Evolutionary conservation across 2,329 filamentous ascomycete genomes (phyloP), one percentile per base, ranked within the genome.

Genomic region (Fusarium globosum): DNA sequence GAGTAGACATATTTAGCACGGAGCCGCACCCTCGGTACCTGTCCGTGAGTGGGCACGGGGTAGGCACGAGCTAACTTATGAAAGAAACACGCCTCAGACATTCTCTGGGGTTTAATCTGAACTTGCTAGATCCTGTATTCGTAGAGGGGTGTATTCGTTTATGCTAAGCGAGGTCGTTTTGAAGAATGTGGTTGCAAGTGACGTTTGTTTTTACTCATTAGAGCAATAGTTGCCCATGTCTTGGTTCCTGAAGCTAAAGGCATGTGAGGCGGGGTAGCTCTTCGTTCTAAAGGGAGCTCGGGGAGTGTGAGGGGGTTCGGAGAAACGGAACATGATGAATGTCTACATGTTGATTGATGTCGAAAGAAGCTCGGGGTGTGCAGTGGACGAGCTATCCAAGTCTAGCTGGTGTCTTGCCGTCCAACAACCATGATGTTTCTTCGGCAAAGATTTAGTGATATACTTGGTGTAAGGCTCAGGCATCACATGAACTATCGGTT

Each of bases 1-100:
- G 67, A 53, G 57, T 62, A 51, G 72, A 65, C 45, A 57, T 60
- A 57, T 46, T 61, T 70, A 63, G 66, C 59, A 68, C 61, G 75
- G 75, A 77, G 71, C 73, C 75, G 71, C 68, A 71, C 56, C 42
- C 75, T 77, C 75, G 75, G 75, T 68, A 61, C 69, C 68, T 75
- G 75, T 73, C 75, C 75, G 75, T 71, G 64, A 51, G 65, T 69
- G 68, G 65, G 41, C 55, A 65, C 39, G 65, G 61, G 67, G 61
- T 60, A 57, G 58, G 28, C 53, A 59, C 39, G 62, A 36, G 46
- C 33, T 51, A 57, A 26, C 41, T 64, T 36, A 16, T 39, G 30
- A 35, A 45, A 21, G 35, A 39, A 42, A 48, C 49, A 69, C 56
- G 48, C 65, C 65, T 69, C 55, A 61, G 33, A 35, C 42, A 49